Evolutionary conservation across 2,329 filamentous ascomycete species (phyloP).

Genomic region (Pezicula neosporulosa): DNA sequence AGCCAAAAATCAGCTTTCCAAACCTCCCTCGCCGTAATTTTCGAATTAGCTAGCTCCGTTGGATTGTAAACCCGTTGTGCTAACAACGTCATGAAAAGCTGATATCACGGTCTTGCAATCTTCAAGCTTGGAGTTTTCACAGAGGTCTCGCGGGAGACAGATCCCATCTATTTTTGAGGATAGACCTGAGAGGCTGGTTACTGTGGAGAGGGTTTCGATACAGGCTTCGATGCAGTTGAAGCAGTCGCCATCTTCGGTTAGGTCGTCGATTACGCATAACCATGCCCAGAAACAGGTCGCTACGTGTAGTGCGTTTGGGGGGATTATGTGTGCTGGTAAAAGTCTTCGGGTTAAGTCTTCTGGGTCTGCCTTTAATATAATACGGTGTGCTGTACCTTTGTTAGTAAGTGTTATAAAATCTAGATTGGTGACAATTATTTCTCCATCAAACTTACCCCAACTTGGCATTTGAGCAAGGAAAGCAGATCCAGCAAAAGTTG

Average conservation of each 20-base stretch:
- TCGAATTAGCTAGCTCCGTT: background rate
- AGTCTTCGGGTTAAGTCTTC: background rate
- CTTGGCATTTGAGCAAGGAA: background rate
- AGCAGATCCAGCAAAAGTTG: background rate
- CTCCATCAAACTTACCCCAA: background rate
- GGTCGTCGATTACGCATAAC: background rate
- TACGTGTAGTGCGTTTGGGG: background rate
- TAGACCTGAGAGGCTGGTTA: background rate
- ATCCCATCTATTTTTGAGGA: background rate
- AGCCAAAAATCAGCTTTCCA: slow-evolving; percentile 12
- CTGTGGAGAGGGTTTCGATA: background rate
- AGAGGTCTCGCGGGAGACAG: background rate
- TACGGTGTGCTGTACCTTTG: background rate
- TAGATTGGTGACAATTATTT: background rate
- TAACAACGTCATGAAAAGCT: slow-evolving; percentile 6
- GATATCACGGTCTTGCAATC: background rate
- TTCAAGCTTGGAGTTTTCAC: background rate
- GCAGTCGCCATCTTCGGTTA: background rate
- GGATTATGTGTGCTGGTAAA: background rate
- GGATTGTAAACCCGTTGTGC: background rate
- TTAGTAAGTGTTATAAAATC: background rate
- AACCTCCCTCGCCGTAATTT: background rate
- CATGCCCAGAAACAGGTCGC: background rate
- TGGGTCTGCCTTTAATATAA: background rate
- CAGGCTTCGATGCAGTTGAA: background rate